These are phyloP conservation scores for Yarrowia sp. DNA, from an alignment of 805 yeast genomes.

Conservation along the genomic window DNA sequence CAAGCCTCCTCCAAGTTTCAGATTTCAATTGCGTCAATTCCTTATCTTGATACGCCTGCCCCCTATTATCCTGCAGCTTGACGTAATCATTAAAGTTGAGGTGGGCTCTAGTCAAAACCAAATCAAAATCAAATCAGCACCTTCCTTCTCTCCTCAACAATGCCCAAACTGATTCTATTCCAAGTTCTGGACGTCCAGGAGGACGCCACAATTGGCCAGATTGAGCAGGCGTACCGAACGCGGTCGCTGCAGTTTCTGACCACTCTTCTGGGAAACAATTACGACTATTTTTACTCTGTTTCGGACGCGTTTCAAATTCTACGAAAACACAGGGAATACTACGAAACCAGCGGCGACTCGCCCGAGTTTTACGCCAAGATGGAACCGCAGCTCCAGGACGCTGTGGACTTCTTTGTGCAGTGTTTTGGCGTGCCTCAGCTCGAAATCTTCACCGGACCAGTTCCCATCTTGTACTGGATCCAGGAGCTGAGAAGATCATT, in stretches of 20 bases:
- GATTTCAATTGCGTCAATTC: too few species aligned
- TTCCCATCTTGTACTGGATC: constrained; percentile 21
- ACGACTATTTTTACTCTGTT: constrained; percentile 16
- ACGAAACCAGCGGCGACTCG: not conserved
- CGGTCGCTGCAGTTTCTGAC: constrained; percentile 11
- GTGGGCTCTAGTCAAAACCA: not conserved
- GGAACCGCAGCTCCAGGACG: not conserved
- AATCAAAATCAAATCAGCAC: not conserved
- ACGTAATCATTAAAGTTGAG: not conserved
- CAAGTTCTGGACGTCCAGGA: constrained; percentile 19
- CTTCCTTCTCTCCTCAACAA: not conserved
- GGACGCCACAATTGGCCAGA: constrained; percentile 5
- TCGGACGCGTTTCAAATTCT: constrained; percentile 20
- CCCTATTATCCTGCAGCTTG: not conserved
- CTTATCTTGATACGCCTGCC: too few species aligned
- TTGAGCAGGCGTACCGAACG: constrained; percentile 19
- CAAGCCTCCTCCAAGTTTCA: too few species aligned
- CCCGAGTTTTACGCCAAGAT: constrained; percentile 2
- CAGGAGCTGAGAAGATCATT: not conserved
- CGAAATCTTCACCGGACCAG: constrained; percentile 19
- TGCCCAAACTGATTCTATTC: constrained; percentile 6
- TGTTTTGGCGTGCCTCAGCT: constrained; percentile 22
- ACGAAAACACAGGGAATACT: not conserved
- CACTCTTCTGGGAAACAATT: constrained; percentile 2
- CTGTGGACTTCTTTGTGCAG: constrained; percentile 17